Evolutionary conservation across 305 asterid genomes (phyloP).

Genomic region (Lippia alba): DNA sequence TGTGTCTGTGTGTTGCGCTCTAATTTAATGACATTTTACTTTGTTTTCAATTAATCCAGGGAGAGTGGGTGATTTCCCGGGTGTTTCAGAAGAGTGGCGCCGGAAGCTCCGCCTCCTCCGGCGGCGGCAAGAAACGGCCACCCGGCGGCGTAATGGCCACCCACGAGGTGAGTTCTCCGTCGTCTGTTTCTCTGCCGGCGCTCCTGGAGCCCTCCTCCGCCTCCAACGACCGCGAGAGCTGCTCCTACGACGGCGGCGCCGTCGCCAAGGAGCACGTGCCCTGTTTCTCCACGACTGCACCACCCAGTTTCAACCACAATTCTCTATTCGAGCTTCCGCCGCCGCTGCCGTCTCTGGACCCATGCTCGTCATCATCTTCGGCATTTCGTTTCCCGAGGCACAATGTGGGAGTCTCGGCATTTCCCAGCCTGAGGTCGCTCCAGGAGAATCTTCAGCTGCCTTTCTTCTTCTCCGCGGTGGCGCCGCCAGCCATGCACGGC

Average conservation of each 20-base stretch:
- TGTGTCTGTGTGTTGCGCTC: too few relatives aligned
- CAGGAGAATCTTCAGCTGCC: constrained; percentile 73
- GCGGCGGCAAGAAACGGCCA: constrained; percentile 54
- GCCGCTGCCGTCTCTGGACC: constrained; percentile 32
- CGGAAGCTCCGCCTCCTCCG: constrained; percentile 39
- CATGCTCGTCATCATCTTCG: constrained; percentile 44
- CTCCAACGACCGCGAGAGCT: constrained; percentile 52
- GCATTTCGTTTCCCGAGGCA: constrained; percentile 43
- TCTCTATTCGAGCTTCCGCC: constrained; percentile 57
- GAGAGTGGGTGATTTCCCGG: constrained; percentile 95
- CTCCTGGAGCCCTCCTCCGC: constrained; percentile 65
- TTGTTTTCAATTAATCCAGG: constrained; percentile 42
- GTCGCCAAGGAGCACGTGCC: constrained; percentile 90
- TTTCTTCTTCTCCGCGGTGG: constrained; percentile 42
- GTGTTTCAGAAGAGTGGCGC: constrained; percentile 70
- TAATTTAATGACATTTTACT: too few relatives aligned
- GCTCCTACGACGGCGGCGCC: constrained; percentile 51
- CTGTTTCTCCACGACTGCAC: constrained; percentile 90
- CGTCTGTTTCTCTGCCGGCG: constrained; percentile 73
- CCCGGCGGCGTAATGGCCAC: constrained; percentile 25
- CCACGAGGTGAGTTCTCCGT: constrained; percentile 60
- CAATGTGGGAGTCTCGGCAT: constrained; percentile 41
- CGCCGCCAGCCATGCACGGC: constrained; percentile 40
- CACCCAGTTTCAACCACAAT: constrained; percentile 49
- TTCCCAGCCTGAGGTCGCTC: constrained; percentile 67